Conservation (phyloP, 176 grass and related monocot species). For the Aegilops bicornis region DNA sequence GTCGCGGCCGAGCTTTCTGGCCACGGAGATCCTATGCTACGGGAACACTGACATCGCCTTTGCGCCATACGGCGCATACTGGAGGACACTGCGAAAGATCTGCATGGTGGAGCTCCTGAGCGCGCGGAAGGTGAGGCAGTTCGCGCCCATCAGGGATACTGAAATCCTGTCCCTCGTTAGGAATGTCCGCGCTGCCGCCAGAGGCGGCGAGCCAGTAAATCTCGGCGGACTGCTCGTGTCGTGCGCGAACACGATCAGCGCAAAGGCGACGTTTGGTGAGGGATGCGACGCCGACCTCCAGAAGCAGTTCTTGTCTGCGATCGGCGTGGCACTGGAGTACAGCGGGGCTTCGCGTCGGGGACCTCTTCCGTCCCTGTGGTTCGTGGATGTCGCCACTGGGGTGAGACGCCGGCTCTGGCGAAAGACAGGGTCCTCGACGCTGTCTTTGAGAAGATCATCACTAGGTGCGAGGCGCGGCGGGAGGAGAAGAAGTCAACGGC, state of each 20-base stretch:
- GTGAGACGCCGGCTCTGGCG: neutral
- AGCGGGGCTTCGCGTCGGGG: neutral
- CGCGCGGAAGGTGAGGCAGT: constrained; percentile 12
- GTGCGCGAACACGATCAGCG: neutral
- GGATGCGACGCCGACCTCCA: neutral
- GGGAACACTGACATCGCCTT: constrained; percentile 24
- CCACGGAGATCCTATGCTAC: constrained; percentile 11
- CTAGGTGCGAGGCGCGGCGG: neutral
- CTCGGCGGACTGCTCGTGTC: neutral
- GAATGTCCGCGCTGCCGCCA: neutral
- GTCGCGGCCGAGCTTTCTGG: neutral
- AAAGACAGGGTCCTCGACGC: constrained; percentile 2
- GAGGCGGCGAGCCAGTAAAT: neutral
- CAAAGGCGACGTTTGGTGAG: neutral
- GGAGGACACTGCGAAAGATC: constrained; percentile 42
- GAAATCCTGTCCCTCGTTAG: neutral
- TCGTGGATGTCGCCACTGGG: neutral
- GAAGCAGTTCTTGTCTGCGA: neutral
- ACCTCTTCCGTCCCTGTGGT: neutral
- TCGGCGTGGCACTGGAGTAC: neutral
- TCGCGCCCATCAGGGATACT: constrained; percentile 5
- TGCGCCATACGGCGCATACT: constrained; percentile 33
- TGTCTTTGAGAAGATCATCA: neutral
- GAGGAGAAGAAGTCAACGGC: neutral
- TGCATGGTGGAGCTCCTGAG: constrained; percentile 37